phyloP scores from a whole-genome alignment of 352 stramenopile species.

The Phytophthora boehmeriae region DNA sequence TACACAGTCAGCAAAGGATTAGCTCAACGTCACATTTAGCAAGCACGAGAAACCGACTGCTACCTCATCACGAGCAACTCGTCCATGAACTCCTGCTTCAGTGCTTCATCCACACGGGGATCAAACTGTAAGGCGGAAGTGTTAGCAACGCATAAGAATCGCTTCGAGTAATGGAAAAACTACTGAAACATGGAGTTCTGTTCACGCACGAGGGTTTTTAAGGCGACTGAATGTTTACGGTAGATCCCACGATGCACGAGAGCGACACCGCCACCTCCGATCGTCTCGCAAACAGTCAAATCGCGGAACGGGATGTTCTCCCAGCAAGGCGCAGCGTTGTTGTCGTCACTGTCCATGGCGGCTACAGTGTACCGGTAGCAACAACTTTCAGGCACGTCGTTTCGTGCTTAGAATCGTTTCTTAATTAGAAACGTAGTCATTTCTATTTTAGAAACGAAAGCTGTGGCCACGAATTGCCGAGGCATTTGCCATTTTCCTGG shows the following conservation, averaged over 20 bases:
- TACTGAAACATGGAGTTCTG: too few species aligned
- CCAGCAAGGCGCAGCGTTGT: conserved; percentile 43
- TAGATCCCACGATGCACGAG: conserved; percentile 90
- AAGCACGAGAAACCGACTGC: too few species aligned
- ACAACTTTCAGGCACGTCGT: too few species aligned
- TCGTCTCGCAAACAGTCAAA: conserved; percentile 81
- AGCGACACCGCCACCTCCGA: conserved; percentile 89
- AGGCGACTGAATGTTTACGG: conserved; percentile 66
- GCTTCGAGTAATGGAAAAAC: too few species aligned
- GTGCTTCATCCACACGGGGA: conserved; percentile 74
- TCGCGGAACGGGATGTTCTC: conserved; percentile 82
- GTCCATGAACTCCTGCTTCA: conserved; percentile 94
- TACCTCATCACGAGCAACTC: conserved; percentile 92
- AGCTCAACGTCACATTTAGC: too few species aligned
- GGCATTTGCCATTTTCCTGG: conserved; percentile 8
- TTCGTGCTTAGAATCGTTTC: too few species aligned
- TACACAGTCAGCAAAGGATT: background rate
- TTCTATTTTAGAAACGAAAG: background rate
- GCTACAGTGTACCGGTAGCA: background rate
- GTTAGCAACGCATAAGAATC: too few species aligned
- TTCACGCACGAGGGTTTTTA: conserved; percentile 87
- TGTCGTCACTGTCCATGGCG: conserved; percentile 30
- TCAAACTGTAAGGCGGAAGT: too few species aligned
- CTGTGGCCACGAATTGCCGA: background rate
- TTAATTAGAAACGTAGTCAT: too few species aligned